A percentile compares a stretch with the other conserved stretches of the same genome.
phyloP scores from a whole-genome alignment of 23 red algal genomes.

The Gracilariopsis chorda region DNA sequence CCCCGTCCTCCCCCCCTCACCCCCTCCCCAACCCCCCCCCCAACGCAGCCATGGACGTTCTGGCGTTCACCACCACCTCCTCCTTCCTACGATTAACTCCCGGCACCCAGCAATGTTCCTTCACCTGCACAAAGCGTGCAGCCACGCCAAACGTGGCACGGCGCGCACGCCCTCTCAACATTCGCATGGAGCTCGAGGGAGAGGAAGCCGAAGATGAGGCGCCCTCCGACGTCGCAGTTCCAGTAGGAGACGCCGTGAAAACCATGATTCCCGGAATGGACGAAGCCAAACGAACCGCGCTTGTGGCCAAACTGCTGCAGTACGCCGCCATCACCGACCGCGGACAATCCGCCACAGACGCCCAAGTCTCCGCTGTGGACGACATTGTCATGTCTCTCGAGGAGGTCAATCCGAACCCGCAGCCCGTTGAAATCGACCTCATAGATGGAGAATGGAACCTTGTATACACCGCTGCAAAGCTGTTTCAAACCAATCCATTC shows the following conservation, averaged over 20 bases:
- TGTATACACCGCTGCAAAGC: slow-evolving; percentile 73
- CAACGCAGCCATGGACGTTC: background rate
- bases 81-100: background rate
- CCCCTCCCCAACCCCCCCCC: background rate
- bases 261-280: slow-evolving; percentile 14
- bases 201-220: slow-evolving; percentile 28
- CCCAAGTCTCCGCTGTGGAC: slow-evolving; percentile 67
- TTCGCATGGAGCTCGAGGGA: slow-evolving; percentile 8
- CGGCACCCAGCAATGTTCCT: background rate
- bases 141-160: background rate
- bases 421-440: slow-evolving; percentile 74
- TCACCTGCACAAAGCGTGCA: background rate
- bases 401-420: slow-evolving; percentile 69
- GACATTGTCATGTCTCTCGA: slow-evolving; percentile 87
- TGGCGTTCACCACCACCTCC: background rate
- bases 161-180: background rate
- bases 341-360: slow-evolving; percentile 57
- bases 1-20: background rate
- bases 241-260: slow-evolving; percentile 4
- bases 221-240: slow-evolving; percentile 47
- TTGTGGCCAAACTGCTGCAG: slow-evolving; percentile 41
- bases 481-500: slow-evolving; percentile 74
- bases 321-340: slow-evolving; percentile 71
- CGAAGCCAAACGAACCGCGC: slow-evolving; percentile 22
- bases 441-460: slow-evolving; percentile 85